Conservation (phyloP, 2,329 filamentous ascomycete species). For the Pseudopyricularia javanii region DNA sequence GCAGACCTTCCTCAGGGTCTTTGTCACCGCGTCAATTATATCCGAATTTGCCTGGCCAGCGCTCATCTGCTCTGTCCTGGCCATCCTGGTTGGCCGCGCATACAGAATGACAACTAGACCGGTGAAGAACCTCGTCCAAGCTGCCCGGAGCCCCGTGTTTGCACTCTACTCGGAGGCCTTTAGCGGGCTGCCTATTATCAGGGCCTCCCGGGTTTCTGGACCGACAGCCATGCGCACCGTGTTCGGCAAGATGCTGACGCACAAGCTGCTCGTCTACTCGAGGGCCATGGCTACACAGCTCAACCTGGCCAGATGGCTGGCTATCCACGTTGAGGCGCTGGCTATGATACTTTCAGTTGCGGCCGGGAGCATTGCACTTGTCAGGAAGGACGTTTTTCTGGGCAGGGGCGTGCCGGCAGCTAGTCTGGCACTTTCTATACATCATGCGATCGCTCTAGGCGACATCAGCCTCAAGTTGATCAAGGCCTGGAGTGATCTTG, state of each 20-base stretch:
- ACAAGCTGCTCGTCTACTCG: slow-evolving; percentile 15
- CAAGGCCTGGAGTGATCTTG: slow-evolving; percentile 41
- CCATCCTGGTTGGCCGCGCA: slow-evolving; percentile 27
- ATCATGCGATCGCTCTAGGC: slow-evolving; percentile 41
- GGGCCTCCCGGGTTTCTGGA: slow-evolving; percentile 42
- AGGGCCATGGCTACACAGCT: slow-evolving; percentile 17
- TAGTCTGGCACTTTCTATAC: slow-evolving; percentile 30
- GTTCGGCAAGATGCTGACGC: slow-evolving; percentile 16
- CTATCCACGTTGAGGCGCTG: slow-evolving; percentile 60
- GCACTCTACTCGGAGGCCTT: slow-evolving; percentile 33
- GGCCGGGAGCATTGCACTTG: slow-evolving; percentile 79
- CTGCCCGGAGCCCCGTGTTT: slow-evolving; percentile 38
- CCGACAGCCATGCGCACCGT: slow-evolving; percentile 11
- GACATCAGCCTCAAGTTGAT: slow-evolving; percentile 38
- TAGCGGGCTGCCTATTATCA: slow-evolving; percentile 23
- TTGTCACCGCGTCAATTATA: slow-evolving; percentile 27
- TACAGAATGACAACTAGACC: slow-evolving; percentile 30
- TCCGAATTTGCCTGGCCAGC: slow-evolving; percentile 30
- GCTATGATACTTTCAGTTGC: slow-evolving; percentile 32
- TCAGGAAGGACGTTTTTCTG: slow-evolving; percentile 17
- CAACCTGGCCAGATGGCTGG: slow-evolving; percentile 82
- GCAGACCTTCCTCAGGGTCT: slow-evolving; percentile 15
- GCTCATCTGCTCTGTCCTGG: slow-evolving; percentile 21
- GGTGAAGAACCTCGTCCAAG: slow-evolving; percentile 25
- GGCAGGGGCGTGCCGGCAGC: slow-evolving; percentile 25